Conservation (phyloP, 192 early-diverging fungal species). For the Umbelopsis ramanniana region DNA sequence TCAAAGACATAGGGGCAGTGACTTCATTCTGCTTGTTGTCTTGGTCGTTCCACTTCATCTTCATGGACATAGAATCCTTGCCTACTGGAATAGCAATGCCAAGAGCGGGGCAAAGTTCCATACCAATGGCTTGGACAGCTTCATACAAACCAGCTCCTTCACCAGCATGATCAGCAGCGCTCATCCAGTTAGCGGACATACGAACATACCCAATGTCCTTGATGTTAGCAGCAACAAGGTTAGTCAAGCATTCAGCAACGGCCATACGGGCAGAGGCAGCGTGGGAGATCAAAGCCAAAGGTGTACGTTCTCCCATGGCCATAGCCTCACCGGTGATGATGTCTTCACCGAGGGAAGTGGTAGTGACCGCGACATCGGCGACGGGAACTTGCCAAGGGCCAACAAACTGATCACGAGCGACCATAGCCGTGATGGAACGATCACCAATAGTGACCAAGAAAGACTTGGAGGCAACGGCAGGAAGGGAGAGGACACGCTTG, state of each 20-base stretch:
- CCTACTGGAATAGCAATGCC: slow-evolving; percentile 97
- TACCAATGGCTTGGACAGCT: slow-evolving; percentile 90
- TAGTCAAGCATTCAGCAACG: slow-evolving; percentile 92
- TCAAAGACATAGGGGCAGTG: slow-evolving; percentile 89
- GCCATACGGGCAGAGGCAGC: slow-evolving; percentile 97
- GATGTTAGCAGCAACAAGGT: slow-evolving; percentile 89
- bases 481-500: slow-evolving; percentile 80
- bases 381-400: slow-evolving; percentile 99
- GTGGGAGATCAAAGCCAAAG: slow-evolving; percentile 80
- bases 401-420: slow-evolving; percentile 97
- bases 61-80: slow-evolving; percentile 99
- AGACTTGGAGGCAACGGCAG: slow-evolving; percentile 88
- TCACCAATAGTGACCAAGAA: slow-evolving; percentile 99
- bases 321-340: slow-evolving; percentile 90
- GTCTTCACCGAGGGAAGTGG: slow-evolving; percentile 74
- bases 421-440: slow-evolving; percentile 91
- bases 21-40: slow-evolving; percentile 55
- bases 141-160: slow-evolving; percentile 93
- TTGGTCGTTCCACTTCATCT: slow-evolving; percentile 82
- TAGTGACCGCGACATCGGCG: slow-evolving; percentile 93
- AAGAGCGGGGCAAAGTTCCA: slow-evolving; percentile 91
- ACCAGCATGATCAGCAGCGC: slow-evolving; percentile 85
- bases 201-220: slow-evolving; percentile 72
- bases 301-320: slow-evolving; percentile 97
- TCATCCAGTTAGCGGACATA: slow-evolving; percentile 99